Evolutionary conservation across 2,329 filamentous ascomycete species (phyloP).

Genomic region (Penicillium crustosum): DNA sequence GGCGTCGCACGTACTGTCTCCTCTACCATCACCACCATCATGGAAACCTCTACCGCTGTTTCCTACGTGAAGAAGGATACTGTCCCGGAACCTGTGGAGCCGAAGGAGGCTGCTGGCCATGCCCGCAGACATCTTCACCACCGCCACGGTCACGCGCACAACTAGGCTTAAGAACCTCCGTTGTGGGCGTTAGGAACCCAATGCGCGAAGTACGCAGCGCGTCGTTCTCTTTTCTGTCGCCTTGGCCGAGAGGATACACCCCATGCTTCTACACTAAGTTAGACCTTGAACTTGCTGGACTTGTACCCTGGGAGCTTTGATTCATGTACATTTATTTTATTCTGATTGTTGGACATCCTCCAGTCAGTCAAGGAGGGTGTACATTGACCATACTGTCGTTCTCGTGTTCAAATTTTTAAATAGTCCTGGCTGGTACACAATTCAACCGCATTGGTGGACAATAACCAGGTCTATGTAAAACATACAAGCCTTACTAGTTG

Average conservation of each 20-base stretch:
- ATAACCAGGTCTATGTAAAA: background rate
- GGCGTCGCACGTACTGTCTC: conserved; percentile 27
- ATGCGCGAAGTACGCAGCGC: conserved; percentile 11
- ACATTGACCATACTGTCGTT: conserved; percentile 12
- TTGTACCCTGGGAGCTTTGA: conserved; percentile 6
- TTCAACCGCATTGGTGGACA: background rate
- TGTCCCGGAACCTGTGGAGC: conserved; percentile 20
- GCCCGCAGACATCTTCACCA: conserved; percentile 25
- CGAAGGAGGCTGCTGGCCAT: conserved; percentile 19
- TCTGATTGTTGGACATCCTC: conserved; percentile 7
- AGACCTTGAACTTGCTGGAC: conserved; percentile 7
- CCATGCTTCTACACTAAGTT: conserved; percentile 6
- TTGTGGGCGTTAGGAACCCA: background rate
- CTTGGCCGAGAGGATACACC: background rate
- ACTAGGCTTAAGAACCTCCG: conserved; percentile 1
- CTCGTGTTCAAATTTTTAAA: conserved; percentile 12
- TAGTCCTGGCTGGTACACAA: conserved; percentile 8
- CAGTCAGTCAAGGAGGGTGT: conserved; percentile 5
- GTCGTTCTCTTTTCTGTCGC: conserved; percentile 2
- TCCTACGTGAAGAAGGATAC: conserved; percentile 21
- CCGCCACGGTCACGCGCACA: conserved; percentile 28
- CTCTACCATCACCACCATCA: conserved; percentile 23
- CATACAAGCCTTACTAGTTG: background rate
- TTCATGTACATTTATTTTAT: conserved; percentile 21
- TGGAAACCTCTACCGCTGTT: conserved; percentile 27